Evolutionary conservation across 2,329 filamentous ascomycete species (phyloP).

Genomic region (Cercospora berteroae): DNA sequence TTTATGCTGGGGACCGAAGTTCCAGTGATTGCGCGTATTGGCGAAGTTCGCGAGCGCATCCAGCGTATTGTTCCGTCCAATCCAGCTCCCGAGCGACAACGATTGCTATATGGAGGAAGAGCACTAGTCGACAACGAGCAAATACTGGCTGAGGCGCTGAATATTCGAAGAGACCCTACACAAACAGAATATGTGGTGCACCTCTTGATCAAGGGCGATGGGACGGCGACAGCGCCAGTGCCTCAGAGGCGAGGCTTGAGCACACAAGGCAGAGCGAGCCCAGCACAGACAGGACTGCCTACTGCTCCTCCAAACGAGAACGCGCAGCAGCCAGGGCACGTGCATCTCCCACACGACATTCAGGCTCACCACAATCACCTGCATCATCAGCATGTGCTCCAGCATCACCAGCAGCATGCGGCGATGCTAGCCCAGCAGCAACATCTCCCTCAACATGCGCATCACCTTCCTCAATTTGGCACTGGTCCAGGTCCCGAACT

Average conservation of each 20-base stretch:
- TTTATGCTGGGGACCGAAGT: constrained; percentile 31
- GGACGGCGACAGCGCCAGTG: constrained; percentile 16
- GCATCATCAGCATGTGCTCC: constrained; percentile 9
- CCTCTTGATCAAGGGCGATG: constrained; percentile 34
- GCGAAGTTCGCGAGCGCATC: constrained; percentile 54
- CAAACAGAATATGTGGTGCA: constrained; percentile 39
- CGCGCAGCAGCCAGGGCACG: constrained; percentile 10
- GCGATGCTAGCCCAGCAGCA: constrained; percentile 2
- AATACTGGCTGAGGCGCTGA: constrained; percentile 52
- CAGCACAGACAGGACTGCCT: constrained; percentile 11
- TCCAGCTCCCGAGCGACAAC: constrained; percentile 50
- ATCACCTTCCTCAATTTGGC: background rate
- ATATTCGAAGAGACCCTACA: constrained; percentile 49
- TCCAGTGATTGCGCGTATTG: constrained; percentile 45
- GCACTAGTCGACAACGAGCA: constrained; percentile 51
- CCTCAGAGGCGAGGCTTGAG: constrained; percentile 16
- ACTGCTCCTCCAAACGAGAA: background rate
- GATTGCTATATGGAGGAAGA: constrained; percentile 59
- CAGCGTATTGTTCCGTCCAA: constrained; percentile 49
- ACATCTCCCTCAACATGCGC: constrained; percentile 17
- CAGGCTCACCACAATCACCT: constrained; percentile 5
- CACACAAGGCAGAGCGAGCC: constrained; percentile 17
- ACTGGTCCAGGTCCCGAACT: background rate
- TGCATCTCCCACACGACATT: background rate
- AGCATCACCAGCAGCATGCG: constrained; percentile 14